These are phyloP conservation scores for Misopates orontium DNA, from an alignment of 257 asterid species.

Conservation along the genomic window DNA sequence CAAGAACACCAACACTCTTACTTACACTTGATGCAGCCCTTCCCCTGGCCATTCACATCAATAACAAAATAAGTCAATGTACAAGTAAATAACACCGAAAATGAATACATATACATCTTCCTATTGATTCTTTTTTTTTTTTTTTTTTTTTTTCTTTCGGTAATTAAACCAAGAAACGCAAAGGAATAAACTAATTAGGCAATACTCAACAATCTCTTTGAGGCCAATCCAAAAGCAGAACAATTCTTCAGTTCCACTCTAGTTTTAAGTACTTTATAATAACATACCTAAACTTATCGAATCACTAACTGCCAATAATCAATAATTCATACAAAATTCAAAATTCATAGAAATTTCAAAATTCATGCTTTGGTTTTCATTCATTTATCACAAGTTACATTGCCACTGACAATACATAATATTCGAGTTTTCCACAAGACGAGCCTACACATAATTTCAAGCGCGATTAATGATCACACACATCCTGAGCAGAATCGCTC, in stretches of 20 bases:
- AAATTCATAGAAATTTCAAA: too few species aligned
- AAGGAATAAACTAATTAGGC: too few species aligned
- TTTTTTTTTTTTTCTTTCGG: too few species aligned
- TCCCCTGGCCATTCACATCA: slow-evolving; percentile 52
- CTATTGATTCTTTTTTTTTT: too few species aligned
- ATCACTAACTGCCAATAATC: not conserved
- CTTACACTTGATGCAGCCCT: slow-evolving; percentile 56
- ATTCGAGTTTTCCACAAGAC: slow-evolving; percentile 28
- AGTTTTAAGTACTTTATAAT: not conserved
- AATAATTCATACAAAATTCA: too few species aligned
- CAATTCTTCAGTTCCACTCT: too few species aligned
- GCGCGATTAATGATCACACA: too few species aligned
- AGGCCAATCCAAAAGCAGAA: slow-evolving; percentile 61
- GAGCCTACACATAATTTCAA: not conserved
- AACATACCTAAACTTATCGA: not conserved
- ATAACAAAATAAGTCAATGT: not conserved
- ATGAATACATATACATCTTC: not conserved
- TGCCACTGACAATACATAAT: too few species aligned
- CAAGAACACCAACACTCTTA: slow-evolving; percentile 75
- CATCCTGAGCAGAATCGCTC: not conserved
- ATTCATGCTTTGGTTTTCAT: too few species aligned
- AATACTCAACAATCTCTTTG: not conserved
- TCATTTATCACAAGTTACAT: not conserved
- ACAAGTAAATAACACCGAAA: not conserved
- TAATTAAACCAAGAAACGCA: too few species aligned